Evolutionary conservation across 345 rosid genomes (phyloP).

Genomic region (Lumnitzera littorea): DNA sequence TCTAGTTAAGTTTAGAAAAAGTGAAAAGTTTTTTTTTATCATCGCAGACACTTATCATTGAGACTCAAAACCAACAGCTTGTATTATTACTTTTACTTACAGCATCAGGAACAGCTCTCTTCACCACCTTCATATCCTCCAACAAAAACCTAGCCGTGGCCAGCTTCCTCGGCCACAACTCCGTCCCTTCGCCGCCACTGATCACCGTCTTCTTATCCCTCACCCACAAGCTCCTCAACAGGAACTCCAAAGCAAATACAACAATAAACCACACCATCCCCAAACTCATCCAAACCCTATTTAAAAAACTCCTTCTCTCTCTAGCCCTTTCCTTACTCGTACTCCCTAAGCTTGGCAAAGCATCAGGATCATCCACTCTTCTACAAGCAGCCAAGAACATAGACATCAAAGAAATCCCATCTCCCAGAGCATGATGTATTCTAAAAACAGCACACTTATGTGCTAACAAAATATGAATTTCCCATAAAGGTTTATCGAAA

Average conservation of each 20-base stretch:
- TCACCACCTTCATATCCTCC: constrained; percentile 47
- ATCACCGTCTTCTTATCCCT: constrained; percentile 34
- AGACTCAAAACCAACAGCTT: no score
- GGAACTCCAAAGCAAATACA: constrained; percentile 25
- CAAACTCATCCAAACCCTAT: constrained; percentile 9
- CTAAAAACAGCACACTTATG: constrained; percentile 31
- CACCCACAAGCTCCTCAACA: constrained; percentile 22
- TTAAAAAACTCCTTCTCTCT: neutral
- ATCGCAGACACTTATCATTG: no score
- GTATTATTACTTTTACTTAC: constrained; percentile 14
- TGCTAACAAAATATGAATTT: constrained; percentile 30
- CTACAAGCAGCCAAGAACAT: constrained; percentile 38
- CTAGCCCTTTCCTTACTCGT: neutral
- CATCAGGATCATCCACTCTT: constrained; percentile 22
- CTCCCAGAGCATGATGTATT: constrained; percentile 54
- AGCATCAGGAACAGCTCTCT: constrained; percentile 28
- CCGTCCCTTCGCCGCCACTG: constrained; percentile 53
- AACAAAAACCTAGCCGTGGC: constrained; percentile 40
- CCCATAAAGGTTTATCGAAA: constrained; percentile 53
- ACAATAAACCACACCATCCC: constrained; percentile 30
- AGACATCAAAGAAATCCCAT: constrained; percentile 52
- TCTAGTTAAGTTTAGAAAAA: no score
- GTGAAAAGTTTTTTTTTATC: no score
- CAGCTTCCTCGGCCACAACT: constrained; percentile 58
- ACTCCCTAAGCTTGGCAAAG: constrained; percentile 15